Base-by-base conservation (phyloP, 2,329 filamentous ascomycete species). In the Catunica adiposa region DNA sequence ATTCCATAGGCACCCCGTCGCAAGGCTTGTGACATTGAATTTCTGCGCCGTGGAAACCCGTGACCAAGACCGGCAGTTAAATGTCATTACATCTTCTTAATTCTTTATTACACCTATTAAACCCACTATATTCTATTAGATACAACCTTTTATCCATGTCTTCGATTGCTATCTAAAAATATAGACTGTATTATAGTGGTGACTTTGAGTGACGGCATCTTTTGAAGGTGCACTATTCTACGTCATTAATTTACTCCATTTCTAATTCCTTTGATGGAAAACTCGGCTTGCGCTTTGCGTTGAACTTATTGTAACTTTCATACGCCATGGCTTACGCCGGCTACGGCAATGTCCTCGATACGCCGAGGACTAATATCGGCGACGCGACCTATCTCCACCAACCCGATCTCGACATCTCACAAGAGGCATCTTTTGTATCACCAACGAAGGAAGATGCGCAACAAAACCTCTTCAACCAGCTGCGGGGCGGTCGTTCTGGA, bases 371-470 rank as follows among this genome's bases (percentile, higher is more conserved):
- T 59, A 85, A 89, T 64, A 69, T 82, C 62, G 88, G 84, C 65
- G 88, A 96, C 76, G 82, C 81, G 69, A 94, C 89, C 61, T 90
- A 83, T 68, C 74, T 94, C 60, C 73, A 80, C 69, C 69, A 77
- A 70, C 71, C 81, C 62, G 83, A 88, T 64, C 81, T 94, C 64
- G 88, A 94, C 63, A 82, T 90, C 62, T 94, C 88, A 54, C 83
- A 89, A 63, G 88, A 94, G 66, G 82, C 86, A 57, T 92, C 90
- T 1, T 95, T 96, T 62, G 80, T 83, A 56, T 89, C 86, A 29
- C 89, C 85, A 23, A 78, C 75, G 26, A 89, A 86, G 68, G 67
- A 71, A 9, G 67, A 64, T 40, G 57, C 57, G 37, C 80, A 83
- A 64, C 80, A 82, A 63, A 86, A 92, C 62, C 71, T 96, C 23